phyloP scores from a whole-genome alignment of 306 rosid species.

The Medicago arabica region DNA sequence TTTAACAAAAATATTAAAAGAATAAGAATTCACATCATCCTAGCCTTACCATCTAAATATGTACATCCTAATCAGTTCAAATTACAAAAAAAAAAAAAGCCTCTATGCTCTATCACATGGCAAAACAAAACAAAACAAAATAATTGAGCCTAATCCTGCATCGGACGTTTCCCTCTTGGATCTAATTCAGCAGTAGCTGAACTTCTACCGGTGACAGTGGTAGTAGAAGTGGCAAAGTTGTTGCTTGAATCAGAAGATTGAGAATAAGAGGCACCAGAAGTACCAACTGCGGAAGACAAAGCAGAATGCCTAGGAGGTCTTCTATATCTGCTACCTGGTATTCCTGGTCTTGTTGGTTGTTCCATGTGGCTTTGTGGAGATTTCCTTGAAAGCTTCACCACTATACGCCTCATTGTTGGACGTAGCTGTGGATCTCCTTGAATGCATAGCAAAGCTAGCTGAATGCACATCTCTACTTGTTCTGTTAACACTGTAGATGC shows the following conservation, averaged over 20 bases:
- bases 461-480: constrained; percentile 67
- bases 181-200: constrained; percentile 45
- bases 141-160: constrained; percentile 41
- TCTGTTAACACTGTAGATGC: constrained; percentile 59
- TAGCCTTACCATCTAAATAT: constrained; percentile 23
- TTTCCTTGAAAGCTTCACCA: constrained; percentile 74
- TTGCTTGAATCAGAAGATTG: constrained; percentile 54
- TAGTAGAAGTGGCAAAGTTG: constrained; percentile 18
- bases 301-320: constrained; percentile 50
- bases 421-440: constrained; percentile 82
- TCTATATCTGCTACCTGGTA: constrained; percentile 73
- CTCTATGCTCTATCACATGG: not conserved
- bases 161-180: constrained; percentile 69
- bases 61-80: constrained; percentile 25
- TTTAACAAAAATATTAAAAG: constrained; percentile 29
- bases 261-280: constrained; percentile 56
- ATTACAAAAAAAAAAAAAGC: constrained; percentile 28
- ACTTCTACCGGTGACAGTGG: constrained; percentile 44
- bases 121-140: constrained; percentile 5
- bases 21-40: constrained; percentile 29
- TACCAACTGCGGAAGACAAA: constrained; percentile 59
- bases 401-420: constrained; percentile 80
- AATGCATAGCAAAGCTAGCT: constrained; percentile 48
- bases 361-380: constrained; percentile 66
- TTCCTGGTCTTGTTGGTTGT: constrained; percentile 79